Evolutionary conservation across 768 basidiomycete species (phyloP), one percentile per base, ranked within the genome.

Genomic region (Obba rivulosa): DNA sequence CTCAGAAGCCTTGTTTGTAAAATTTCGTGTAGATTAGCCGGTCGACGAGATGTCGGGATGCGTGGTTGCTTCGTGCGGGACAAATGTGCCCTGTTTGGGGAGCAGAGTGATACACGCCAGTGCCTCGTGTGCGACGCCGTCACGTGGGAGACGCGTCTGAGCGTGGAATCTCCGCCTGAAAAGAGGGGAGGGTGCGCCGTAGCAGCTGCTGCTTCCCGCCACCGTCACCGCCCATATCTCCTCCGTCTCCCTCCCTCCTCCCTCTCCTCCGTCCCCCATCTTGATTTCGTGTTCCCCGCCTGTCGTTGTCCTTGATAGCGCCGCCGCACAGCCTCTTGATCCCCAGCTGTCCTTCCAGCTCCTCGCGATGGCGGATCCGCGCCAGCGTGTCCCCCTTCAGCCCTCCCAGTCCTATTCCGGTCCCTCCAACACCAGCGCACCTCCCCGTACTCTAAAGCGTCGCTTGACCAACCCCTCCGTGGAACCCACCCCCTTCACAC

Each of bases 131-230:
- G 28, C 28, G 38, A 55, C 38, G 55, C 64, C 62, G 40, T 62
- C 73, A 74, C 67, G 65, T 74, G 73, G 64, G n/a, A 0, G 43
- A 62, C 72, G 70, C 71, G 72, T 64, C 53, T 46, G 48, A 54
- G 51, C 73, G 72, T 69, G 72, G 59, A 62, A 65, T 57, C 66
- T 71, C 73, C 72, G 71, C 71, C 65, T 72, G 58, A 74, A 74
- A 62, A 41, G 48, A 43, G 46, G 38, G 38, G 56, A 35, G 43
- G 50, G 59, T 44, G 52, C 50, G 47, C 46, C 31, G 45, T 36
- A 21, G 41, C 46, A 31, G 41, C 13, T 13, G 21, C 46, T 43
- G 34, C 35, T 46, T 34, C n/a, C 49, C 18, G 45, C 41, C 55
- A 47, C 39, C 52, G n/a, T n/a, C n/a, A n/a, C n/a, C n/a, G n/a